These are phyloP conservation scores for Penicillium herquei DNA, from an alignment of 495 filamentous ascomycete genomes.

Conservation along the genomic window DNA sequence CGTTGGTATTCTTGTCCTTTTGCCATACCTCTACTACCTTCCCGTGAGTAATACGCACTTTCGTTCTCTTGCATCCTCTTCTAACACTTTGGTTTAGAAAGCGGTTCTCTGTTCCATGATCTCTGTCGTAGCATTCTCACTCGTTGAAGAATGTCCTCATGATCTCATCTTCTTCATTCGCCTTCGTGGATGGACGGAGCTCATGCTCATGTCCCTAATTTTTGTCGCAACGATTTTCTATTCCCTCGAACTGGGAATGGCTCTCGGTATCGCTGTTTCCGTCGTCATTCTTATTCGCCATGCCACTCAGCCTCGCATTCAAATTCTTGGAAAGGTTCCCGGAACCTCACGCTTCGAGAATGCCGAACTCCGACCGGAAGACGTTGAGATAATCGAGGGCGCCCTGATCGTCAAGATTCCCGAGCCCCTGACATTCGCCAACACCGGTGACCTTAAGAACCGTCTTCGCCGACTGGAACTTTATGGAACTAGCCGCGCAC, in stretches of 20 bases:
- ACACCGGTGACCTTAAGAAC: constrained; percentile 88
- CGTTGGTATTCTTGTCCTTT: constrained; percentile 70
- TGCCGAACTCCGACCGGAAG: constrained; percentile 73
- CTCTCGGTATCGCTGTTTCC: constrained; percentile 82
- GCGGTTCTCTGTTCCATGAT: constrained; percentile 92
- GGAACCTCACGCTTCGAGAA: constrained; percentile 83
- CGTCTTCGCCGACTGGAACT: constrained; percentile 79
- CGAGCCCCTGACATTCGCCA: constrained; percentile 94
- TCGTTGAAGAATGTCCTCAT: constrained; percentile 92
- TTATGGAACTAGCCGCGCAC: constrained; percentile 79
- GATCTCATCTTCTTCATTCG: constrained; percentile 87
- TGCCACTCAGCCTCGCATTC: constrained; percentile 86
- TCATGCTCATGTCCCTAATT: constrained; percentile 84
- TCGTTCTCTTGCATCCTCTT: background rate
- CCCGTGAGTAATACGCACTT: constrained; percentile 58
- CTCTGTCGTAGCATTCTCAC: constrained; percentile 87
- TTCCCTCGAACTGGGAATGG: constrained; percentile 80
- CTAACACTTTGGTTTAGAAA: constrained; percentile 58
- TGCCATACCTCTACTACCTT: constrained; percentile 93
- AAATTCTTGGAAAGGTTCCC: constrained; percentile 89
- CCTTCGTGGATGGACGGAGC: constrained; percentile 80
- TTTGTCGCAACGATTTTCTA: constrained; percentile 93
- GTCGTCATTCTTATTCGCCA: constrained; percentile 87
- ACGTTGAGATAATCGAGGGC: constrained; percentile 84
- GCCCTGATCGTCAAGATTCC: constrained; percentile 96